A percentile compares a stretch with the other conserved stretches of the same genome.
Evolutionary conservation across 805 yeast species (phyloP).

Genomic region (Saccharomyces mikatae): DNA sequence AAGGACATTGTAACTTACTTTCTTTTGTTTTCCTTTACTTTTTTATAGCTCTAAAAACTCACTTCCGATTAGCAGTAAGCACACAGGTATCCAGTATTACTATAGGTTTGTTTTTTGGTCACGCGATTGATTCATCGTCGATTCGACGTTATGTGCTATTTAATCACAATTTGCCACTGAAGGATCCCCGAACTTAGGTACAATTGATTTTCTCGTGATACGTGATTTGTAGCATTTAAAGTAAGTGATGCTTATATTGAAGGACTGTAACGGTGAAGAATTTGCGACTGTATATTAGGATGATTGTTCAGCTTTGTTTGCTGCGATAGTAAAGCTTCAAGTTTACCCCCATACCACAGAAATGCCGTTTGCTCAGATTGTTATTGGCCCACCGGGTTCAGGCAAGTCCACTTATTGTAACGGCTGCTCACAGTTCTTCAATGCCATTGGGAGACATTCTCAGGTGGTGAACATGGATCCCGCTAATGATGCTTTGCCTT

Average conservation of each 20-base stretch:
- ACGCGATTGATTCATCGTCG: neutral
- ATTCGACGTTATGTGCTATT: neutral
- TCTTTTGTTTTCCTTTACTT: neutral
- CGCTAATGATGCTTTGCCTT: slow-evolving; percentile 66
- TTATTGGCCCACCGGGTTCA: slow-evolving; percentile 96
- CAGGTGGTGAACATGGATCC: slow-evolving; percentile 88
- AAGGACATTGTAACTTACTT: slow-evolving; percentile 1
- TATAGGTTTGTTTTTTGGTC: neutral
- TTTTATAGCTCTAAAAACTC: neutral
- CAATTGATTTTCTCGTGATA: neutral
- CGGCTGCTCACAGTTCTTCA: slow-evolving; percentile 86
- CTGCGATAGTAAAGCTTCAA: neutral
- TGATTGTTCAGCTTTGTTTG: neutral
- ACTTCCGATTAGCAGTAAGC: neutral
- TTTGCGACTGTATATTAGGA: neutral
- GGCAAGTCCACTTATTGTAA: slow-evolving; percentile 93
- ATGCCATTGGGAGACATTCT: slow-evolving; percentile 87
- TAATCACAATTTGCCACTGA: neutral
- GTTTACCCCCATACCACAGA: neutral
- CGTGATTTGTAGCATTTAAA: neutral
- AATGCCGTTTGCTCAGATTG: slow-evolving; percentile 78
- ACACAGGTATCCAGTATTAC: neutral
- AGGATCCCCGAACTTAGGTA: neutral
- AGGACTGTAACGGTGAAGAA: neutral
- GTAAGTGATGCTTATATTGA: neutral